These are phyloP conservation scores for Yamadazyma mexicana DNA, from an alignment of 1,139 yeast genomes.

Conservation along the genomic window DNA sequence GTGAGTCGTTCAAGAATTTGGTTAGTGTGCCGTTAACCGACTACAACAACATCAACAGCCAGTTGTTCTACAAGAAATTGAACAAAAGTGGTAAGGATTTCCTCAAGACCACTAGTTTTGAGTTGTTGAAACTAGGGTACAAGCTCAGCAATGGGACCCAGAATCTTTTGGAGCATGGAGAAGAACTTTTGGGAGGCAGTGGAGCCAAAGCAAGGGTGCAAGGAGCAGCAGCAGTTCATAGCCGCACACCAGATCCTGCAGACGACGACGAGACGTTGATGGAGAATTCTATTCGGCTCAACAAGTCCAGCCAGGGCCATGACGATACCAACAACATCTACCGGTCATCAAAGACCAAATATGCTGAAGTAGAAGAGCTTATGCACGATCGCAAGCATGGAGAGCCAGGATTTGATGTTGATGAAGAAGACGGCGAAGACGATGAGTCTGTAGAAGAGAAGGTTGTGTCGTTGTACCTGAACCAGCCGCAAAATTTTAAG, in stretches of 20 bases:
- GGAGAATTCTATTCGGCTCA: conserved; percentile 15
- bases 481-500: conserved; percentile 72
- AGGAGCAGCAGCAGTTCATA: conserved; percentile 3
- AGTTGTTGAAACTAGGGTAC: conserved; percentile 78
- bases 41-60: conserved; percentile 55
- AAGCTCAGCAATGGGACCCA: conserved; percentile 90
- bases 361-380: conserved; percentile 10
- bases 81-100: conserved; percentile 80
- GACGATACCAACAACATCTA: conserved; percentile 12
- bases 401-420: conserved; percentile 9
- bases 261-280: conserved; percentile 12
- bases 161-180: conserved; percentile 75
- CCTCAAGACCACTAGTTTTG: conserved; percentile 78
- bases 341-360: conserved; percentile 10
- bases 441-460: conserved; percentile 39
- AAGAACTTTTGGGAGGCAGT: conserved; percentile 69
- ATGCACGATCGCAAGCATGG: conserved; percentile 13
- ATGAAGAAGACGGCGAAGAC: conserved; percentile 27
- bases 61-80: conserved; percentile 61
- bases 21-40: conserved; percentile 74
- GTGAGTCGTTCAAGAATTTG: conserved; percentile 74
- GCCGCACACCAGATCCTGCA: conserved; percentile 15
- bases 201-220: conserved; percentile 48
- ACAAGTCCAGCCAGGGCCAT: conserved; percentile 6
- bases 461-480: conserved; percentile 74